Percentiles rank a stretch among this genome's conserved stretches.
phyloP scores from a whole-genome alignment of 768 basidiomycete species.

The Panaeolus cyanescens region DNA sequence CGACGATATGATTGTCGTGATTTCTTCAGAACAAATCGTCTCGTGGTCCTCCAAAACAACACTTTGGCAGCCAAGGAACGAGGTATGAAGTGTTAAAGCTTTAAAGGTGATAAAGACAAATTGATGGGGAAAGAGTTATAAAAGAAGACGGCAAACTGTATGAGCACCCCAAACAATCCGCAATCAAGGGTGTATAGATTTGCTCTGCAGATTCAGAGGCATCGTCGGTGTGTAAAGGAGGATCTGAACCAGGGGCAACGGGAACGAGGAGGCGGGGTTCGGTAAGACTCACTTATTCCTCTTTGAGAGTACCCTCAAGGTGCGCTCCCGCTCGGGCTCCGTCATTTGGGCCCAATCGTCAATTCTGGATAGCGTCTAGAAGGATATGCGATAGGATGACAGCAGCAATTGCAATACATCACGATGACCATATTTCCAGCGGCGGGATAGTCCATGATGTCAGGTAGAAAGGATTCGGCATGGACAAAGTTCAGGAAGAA shows the following conservation, averaged over 20 bases:
- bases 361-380: slow-evolving; percentile 65
- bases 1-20: background rate
- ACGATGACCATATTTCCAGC: too few species aligned
- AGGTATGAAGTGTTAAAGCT: background rate
- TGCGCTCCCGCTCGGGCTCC: slow-evolving; percentile 55
- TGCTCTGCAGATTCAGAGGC: background rate
- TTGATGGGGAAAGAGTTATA: background rate
- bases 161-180: background rate
- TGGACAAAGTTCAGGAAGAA: too few species aligned
- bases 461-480: too few species aligned
- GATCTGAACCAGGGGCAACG: background rate
- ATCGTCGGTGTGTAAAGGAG: background rate
- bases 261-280: background rate
- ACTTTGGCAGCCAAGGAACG: background rate
- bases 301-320: slow-evolving; percentile 51
- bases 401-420: too few species aligned
- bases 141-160: background rate
- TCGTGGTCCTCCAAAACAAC: too few species aligned
- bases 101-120: background rate
- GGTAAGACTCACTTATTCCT: slow-evolving; percentile 46
- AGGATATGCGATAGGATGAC: too few species aligned
- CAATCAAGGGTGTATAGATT: background rate
- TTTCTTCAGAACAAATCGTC: slow-evolving; percentile 1
- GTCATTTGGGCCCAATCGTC: slow-evolving; percentile 66
- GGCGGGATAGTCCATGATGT: too few species aligned